Evolutionary conservation across 495 filamentous ascomycete genomes (phyloP).

Genomic region (Neurospora sp.): DNA sequence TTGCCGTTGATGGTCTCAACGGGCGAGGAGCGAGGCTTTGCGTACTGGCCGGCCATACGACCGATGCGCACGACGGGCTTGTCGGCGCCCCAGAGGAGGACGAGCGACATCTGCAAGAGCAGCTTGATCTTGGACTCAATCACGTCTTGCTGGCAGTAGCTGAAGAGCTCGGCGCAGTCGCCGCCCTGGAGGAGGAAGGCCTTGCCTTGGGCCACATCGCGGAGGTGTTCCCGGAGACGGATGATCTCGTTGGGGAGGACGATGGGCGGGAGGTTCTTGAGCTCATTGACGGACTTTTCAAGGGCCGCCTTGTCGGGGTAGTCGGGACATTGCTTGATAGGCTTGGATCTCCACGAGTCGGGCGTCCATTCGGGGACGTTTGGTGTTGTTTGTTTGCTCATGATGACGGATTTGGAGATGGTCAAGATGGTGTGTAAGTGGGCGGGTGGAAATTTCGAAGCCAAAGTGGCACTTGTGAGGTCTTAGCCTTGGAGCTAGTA

Average conservation of each 20-base stretch:
- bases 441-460: background rate
- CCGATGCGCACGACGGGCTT: slow-evolving; percentile 93
- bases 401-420: background rate
- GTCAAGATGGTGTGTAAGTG: background rate
- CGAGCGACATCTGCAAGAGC: slow-evolving; percentile 88
- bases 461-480: background rate
- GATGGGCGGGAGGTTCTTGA: slow-evolving; percentile 72
- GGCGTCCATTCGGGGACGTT: slow-evolving; percentile 35
- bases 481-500: background rate
- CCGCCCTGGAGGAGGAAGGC: slow-evolving; percentile 94
- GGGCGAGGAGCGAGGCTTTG: slow-evolving; percentile 84
- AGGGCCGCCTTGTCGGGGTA: slow-evolving; percentile 62
- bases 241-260: slow-evolving; percentile 81
- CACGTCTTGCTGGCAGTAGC: slow-evolving; percentile 81
- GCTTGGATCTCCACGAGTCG: slow-evolving; percentile 77
- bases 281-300: slow-evolving; percentile 53
- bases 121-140: slow-evolving; percentile 97
- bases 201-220: slow-evolving; percentile 82
- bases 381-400: slow-evolving; percentile 2
- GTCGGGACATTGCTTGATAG: slow-evolving; percentile 80
- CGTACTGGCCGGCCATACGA: slow-evolving; percentile 93
- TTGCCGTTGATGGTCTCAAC: slow-evolving; percentile 72
- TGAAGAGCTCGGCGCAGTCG: slow-evolving; percentile 94
- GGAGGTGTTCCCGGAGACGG: slow-evolving; percentile 62
- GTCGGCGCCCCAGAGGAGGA: slow-evolving; percentile 79